Evolutionary conservation across 225 moss, liverwort and hornwort genomes (phyloP).

Genomic region (Straminergon stramineum): DNA sequence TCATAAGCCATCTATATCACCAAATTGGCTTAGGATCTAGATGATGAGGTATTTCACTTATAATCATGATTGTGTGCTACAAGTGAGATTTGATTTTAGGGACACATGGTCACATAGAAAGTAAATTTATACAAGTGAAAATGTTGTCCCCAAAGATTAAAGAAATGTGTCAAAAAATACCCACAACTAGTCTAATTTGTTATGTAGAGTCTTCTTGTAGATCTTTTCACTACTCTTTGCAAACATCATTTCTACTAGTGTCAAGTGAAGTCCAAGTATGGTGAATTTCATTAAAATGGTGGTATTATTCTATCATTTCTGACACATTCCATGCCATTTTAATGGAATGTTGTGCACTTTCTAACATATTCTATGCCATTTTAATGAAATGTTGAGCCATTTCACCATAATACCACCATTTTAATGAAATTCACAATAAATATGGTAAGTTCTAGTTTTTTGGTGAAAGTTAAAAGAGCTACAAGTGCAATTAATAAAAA

Average conservation of each 20-base stretch:
- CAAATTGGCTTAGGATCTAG: neutral
- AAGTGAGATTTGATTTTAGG: neutral
- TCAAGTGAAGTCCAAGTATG: neutral
- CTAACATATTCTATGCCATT: no score
- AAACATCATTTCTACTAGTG: neutral
- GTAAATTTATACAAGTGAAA: neutral
- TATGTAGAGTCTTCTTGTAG: neutral
- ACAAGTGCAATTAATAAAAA: neutral
- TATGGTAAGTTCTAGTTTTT: no score
- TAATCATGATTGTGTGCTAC: neutral
- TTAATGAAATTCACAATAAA: no score
- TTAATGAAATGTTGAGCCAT: no score
- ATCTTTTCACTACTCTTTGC: rapidly evolving
- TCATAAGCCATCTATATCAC: neutral
- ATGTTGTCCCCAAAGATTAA: neutral
- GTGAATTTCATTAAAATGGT: no score
- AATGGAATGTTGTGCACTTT: no score
- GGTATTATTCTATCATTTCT: no score
- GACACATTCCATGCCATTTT: no score
- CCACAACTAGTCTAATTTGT: neutral
- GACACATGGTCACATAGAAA: neutral
- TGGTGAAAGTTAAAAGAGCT: neutral
- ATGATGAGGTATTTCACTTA: neutral
- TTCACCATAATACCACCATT: no score
- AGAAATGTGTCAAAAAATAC: neutral